Conservation (phyloP, 495 filamentous ascomycete species). For the Penicillium canescens region DNA sequence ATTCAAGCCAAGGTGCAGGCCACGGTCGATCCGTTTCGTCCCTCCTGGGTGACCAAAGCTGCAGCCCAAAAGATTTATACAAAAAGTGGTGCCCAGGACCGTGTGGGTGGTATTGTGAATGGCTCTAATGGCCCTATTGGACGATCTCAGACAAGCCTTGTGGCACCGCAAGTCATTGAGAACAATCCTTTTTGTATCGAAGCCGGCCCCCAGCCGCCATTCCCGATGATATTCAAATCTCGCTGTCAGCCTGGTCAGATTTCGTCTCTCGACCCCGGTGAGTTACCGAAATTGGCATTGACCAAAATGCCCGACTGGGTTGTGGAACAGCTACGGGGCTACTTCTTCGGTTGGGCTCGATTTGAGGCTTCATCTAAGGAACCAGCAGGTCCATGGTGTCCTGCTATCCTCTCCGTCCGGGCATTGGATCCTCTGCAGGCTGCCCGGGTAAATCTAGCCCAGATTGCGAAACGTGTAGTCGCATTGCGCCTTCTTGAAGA, state of each 20-base stretch:
- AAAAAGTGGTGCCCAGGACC: constrained; percentile 34
- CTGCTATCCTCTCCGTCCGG: constrained; percentile 51
- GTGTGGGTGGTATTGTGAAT: constrained; percentile 27
- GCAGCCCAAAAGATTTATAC: constrained; percentile 44
- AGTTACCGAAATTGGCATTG: constrained; percentile 27
- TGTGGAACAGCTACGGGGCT: constrained; percentile 50
- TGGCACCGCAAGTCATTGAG: constrained; percentile 10
- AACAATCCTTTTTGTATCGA: constrained; percentile 31
- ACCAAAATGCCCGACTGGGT: constrained; percentile 45
- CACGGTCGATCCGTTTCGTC: constrained; percentile 34
- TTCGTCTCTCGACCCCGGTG: constrained; percentile 28
- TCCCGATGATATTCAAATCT: constrained; percentile 56
- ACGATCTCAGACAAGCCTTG: constrained; percentile 14
- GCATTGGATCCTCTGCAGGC: constrained; percentile 39
- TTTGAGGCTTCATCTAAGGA: constrained; percentile 27
- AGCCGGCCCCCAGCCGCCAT: constrained; percentile 55
- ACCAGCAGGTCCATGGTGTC: constrained; percentile 43
- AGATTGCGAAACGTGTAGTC: constrained; percentile 39
- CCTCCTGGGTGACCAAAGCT: constrained; percentile 41
- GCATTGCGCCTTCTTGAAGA: constrained; percentile 50
- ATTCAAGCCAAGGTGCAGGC: constrained; percentile 39
- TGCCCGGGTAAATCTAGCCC: constrained; percentile 37
- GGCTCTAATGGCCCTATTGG: constrained; percentile 17
- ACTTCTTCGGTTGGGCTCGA: constrained; percentile 65
- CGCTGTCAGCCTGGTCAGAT: constrained; percentile 30